Percentiles rank a stretch among this genome's conserved stretches.
These are phyloP conservation scores for Alternaria gansuensis DNA, from an alignment of 2,329 filamentous ascomycete species.

Conservation along the genomic window DNA sequence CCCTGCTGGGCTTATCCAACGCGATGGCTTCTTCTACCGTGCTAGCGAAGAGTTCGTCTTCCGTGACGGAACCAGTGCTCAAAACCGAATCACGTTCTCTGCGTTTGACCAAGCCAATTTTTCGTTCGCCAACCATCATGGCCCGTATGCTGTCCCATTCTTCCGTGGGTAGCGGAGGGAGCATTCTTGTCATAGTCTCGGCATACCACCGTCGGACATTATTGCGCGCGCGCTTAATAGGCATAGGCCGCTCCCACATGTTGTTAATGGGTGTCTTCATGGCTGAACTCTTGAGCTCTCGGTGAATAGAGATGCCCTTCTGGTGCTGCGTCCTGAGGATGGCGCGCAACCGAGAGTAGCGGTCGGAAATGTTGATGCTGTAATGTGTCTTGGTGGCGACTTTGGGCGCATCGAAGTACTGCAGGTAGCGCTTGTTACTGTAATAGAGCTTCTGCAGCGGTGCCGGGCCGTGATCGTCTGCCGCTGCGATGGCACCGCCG, in stretches of 20 bases:
- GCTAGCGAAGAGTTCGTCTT: conserved; percentile 15
- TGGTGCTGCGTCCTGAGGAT: conserved; percentile 40
- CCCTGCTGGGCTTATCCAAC: conserved; percentile 40
- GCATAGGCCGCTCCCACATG: conserved; percentile 58
- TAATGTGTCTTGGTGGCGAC: conserved; percentile 22
- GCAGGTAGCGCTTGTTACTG: conserved; percentile 42
- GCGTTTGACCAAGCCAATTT: conserved; percentile 35
- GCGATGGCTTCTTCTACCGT: conserved; percentile 32
- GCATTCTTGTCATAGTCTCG: conserved; percentile 52
- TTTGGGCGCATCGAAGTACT: conserved; percentile 45
- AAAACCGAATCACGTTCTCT: conserved; percentile 26
- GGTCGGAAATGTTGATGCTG: conserved; percentile 41
- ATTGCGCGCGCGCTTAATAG: conserved; percentile 56
- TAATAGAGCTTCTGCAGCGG: conserved; percentile 51
- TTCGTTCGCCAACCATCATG: conserved; percentile 50
- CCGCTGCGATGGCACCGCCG: conserved; percentile 10
- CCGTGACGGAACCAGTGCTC: neutral
- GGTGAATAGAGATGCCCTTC: conserved; percentile 29
- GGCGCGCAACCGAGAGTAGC: conserved; percentile 44
- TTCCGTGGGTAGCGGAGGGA: conserved; percentile 56
- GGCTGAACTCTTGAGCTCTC: conserved; percentile 35
- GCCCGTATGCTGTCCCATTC: conserved; percentile 57
- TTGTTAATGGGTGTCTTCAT: conserved; percentile 56
- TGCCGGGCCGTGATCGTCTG: conserved; percentile 8
- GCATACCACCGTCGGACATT: conserved; percentile 57